A percentile compares a stretch with the other conserved stretches of the same genome.
Evolutionary conservation across 371 early-diverging fungal genomes (phyloP).

Genomic region (Apophysomyces sp.): DNA sequence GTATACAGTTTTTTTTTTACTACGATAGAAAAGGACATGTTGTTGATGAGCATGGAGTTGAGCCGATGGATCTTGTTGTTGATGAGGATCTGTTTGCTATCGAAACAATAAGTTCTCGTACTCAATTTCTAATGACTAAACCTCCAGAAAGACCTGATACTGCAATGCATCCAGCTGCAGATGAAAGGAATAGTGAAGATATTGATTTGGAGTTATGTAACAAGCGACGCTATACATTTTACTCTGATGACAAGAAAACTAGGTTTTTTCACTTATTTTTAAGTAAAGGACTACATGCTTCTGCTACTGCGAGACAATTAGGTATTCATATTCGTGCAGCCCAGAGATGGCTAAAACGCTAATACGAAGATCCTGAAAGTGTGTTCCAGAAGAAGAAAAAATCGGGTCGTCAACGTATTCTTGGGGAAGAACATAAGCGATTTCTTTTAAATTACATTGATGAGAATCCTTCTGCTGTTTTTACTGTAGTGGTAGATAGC

Average conservation of each 20-base stretch:
- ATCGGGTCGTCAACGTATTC: constrained; percentile 11
- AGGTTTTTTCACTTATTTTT: not conserved
- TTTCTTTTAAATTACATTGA: constrained; percentile 10
- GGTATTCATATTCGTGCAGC: not conserved
- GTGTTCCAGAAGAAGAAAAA: not conserved
- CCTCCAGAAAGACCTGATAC: not conserved
- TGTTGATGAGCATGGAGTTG: constrained; percentile 14
- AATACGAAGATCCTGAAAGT: not conserved
- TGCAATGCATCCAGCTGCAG: too few relatives aligned
- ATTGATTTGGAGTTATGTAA: not conserved
- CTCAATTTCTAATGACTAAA: not conserved
- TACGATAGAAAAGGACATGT: constrained; percentile 13
- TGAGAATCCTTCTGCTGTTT: constrained; percentile 11
- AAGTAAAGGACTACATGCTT: not conserved
- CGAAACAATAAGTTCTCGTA: constrained; percentile 10
- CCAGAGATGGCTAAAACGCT: constrained; percentile 3
- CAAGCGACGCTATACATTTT: constrained; percentile 4
- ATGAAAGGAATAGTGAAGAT: too few relatives aligned
- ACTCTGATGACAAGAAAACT: constrained; percentile 2
- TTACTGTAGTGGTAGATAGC: not conserved
- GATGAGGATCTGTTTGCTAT: constrained; percentile 13
- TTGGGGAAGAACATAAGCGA: constrained; percentile 9
- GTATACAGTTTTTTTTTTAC: constrained; percentile 10
- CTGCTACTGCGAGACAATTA: not conserved
- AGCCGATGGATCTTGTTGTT: constrained; percentile 17